These are phyloP conservation scores for Fraxinus paxiana DNA, from an alignment of 305 asterid genomes.

Conservation along the genomic window DNA sequence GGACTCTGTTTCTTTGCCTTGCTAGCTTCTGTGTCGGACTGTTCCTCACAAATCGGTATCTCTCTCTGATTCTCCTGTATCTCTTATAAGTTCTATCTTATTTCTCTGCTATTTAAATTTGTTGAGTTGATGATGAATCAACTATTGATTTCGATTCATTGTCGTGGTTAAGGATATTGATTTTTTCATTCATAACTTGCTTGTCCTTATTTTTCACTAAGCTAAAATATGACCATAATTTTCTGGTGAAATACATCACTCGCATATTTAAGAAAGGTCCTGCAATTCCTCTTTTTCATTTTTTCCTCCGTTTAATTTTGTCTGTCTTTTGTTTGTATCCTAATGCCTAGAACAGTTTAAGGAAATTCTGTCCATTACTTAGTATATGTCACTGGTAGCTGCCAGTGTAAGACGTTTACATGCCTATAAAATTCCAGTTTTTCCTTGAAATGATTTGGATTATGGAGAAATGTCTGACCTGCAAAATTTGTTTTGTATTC, in stretches of 20 bases:
- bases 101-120: not conserved
- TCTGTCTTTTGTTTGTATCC: slow-evolving; percentile 8
- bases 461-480: not conserved
- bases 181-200: not conserved
- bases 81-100: not conserved
- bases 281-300: not conserved
- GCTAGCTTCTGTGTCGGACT: slow-evolving; percentile 65
- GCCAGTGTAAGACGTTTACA: not conserved
- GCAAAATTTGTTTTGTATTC: not conserved
- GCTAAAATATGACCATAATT: not conserved
- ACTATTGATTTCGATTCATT: slow-evolving; percentile 33
- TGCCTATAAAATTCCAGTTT: not conserved
- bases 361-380: not conserved
- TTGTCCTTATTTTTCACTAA: not conserved
- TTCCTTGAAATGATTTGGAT: not conserved
- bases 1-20: slow-evolving; percentile 72
- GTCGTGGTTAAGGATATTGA: not conserved
- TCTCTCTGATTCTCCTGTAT: not conserved
- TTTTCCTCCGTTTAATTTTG: not conserved
- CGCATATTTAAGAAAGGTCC: not conserved
- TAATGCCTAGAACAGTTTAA: not conserved
- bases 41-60: slow-evolving; percentile 74
- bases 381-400: not conserved
- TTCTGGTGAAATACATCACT: not conserved
- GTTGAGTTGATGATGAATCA: slow-evolving; percentile 18